phyloP scores from a whole-genome alignment of 2,329 filamentous ascomycete species.

The Camillea tinctor region DNA sequence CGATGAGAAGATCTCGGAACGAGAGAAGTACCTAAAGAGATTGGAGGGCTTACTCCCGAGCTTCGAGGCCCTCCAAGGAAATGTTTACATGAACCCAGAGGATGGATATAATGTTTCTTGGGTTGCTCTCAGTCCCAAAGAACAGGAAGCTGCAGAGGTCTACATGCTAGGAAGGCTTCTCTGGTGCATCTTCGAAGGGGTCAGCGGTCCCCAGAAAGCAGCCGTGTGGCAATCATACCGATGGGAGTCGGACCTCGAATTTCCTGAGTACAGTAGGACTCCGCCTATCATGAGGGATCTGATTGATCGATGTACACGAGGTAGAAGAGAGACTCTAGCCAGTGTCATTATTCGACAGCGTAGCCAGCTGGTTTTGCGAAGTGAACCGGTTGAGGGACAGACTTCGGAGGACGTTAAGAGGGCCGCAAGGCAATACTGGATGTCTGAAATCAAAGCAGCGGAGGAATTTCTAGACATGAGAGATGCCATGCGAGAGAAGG shows the following conservation, averaged over 20 bases:
- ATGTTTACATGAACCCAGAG: conserved; percentile 47
- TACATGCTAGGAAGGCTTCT: conserved; percentile 62
- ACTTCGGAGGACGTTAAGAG: conserved; percentile 34
- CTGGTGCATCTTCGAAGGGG: conserved; percentile 63
- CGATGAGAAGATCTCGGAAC: conserved; percentile 46
- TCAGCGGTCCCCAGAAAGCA: conserved; percentile 55
- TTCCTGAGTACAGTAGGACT: conserved; percentile 50
- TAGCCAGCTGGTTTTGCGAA: conserved; percentile 45
- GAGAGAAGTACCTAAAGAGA: conserved; percentile 40
- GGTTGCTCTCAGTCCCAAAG: conserved; percentile 48
- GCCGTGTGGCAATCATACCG: conserved; percentile 60
- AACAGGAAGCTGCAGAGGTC: conserved; percentile 58
- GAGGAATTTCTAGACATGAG: conserved; percentile 47
- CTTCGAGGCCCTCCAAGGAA: conserved; percentile 43
- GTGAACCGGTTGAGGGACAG: conserved; percentile 30
- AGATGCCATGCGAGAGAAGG: conserved; percentile 35
- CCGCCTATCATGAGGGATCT: conserved; percentile 45
- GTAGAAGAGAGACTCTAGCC: conserved; percentile 45
- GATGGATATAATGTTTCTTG: conserved; percentile 56
- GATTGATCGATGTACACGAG: conserved; percentile 52
- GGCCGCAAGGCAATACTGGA: conserved; percentile 48
- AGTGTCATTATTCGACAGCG: conserved; percentile 43
- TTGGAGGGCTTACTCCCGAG: conserved; percentile 45
- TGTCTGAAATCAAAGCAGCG: conserved; percentile 44
- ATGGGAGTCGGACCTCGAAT: conserved; percentile 55